Percentiles rank a stretch among this genome's conserved stretches.
Evolutionary conservation across 2,329 filamentous ascomycete genomes (phyloP).

Genomic region (Shiraia bambusicola): DNA sequence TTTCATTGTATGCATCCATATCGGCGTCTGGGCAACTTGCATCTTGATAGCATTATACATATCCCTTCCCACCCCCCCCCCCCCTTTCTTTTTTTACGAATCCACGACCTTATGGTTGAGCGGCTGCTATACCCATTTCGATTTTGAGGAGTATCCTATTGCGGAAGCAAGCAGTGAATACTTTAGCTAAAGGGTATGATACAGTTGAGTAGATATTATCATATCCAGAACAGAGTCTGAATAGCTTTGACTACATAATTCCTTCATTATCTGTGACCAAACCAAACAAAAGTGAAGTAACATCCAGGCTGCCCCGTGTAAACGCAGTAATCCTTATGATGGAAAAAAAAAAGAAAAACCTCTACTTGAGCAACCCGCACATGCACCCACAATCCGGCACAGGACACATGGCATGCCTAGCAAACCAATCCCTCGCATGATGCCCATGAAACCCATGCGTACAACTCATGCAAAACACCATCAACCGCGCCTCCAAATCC

Average conservation of each 20-base stretch:
- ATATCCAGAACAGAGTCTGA: not conserved
- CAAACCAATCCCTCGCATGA: slow-evolving; percentile 65
- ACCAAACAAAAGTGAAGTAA: not conserved
- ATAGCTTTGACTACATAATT: not conserved
- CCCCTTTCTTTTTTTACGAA: not conserved
- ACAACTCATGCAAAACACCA: slow-evolving; percentile 64
- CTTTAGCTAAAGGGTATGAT: not conserved
- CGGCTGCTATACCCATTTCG: slow-evolving; percentile 1
- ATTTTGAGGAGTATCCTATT: not conserved
- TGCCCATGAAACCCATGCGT: slow-evolving; percentile 65
- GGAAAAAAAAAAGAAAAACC: not conserved
- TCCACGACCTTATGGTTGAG: not conserved
- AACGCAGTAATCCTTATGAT: not conserved
- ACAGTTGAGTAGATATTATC: not conserved
- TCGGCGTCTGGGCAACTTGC: not conserved
- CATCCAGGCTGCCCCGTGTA: not conserved
- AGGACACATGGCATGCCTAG: slow-evolving; percentile 55
- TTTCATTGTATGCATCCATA: not conserved
- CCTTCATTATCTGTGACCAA: not conserved
- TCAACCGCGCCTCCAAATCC: slow-evolving; percentile 56
- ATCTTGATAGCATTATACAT: not conserved
- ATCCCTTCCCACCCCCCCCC: not conserved
- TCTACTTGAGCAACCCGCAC: slow-evolving; percentile 48
- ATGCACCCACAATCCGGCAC: slow-evolving; percentile 58
- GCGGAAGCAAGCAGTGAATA: not conserved